These are phyloP conservation scores for Exophiala calicioides DNA, from an alignment of 2,329 filamentous ascomycete species.

Conservation along the genomic window DNA sequence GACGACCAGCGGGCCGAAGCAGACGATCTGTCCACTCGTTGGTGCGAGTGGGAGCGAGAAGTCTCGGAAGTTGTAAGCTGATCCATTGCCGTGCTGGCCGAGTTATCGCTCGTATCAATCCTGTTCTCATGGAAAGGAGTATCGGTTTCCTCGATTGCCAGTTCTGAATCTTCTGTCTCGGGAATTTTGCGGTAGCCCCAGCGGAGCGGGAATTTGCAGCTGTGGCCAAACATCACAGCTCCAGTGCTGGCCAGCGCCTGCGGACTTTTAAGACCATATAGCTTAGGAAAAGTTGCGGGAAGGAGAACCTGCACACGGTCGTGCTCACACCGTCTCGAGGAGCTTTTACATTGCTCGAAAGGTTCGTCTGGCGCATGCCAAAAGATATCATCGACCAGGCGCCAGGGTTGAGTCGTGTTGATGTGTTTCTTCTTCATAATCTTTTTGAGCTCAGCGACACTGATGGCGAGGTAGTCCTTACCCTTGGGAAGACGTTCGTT, in stretches of 20 bases:
- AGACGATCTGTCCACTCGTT: background rate
- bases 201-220: slow-evolving; percentile 1
- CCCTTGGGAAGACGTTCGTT: slow-evolving; percentile 35
- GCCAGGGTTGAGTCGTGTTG: slow-evolving; percentile 19
- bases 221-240: slow-evolving; percentile 11
- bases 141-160: background rate
- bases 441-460: slow-evolving; percentile 30
- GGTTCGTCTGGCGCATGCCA: slow-evolving; percentile 21
- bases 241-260: slow-evolving; percentile 4
- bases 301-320: slow-evolving; percentile 1
- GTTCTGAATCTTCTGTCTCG: background rate
- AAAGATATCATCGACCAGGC: slow-evolving; percentile 22
- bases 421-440: slow-evolving; percentile 35
- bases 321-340: background rate
- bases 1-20: background rate
- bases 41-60: background rate
- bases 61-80: background rate
- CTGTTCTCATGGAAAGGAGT: background rate
- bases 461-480: slow-evolving; percentile 36
- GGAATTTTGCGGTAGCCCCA: background rate
- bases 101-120: background rate
- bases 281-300: background rate
- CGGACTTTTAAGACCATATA: background rate
- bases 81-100: background rate
- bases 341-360: background rate